Base-by-base conservation (phyloP, 441 rosid species). In the Biscutella auriculata region DNA sequence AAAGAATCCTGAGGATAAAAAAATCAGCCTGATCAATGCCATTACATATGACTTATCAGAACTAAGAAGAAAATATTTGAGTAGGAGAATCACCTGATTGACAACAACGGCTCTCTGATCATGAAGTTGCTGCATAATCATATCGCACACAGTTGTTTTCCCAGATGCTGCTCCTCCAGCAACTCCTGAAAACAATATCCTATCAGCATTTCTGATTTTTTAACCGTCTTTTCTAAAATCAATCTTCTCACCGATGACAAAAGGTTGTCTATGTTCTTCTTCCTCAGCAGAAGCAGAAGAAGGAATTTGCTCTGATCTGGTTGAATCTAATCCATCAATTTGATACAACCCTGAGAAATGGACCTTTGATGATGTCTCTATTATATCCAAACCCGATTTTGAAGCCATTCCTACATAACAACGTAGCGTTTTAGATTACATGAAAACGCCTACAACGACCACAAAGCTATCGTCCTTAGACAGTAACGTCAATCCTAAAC, bases 1-100 rank as follows among this genome's bases (percentile, higher is more conserved):
- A 94, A 94, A 9, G 99, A 89, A 82, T 94, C 99, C 99, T 94
- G 95, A n/a, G n/a, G n/a, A n/a, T n/a, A n/a, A n/a, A n/a, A n/a
- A n/a, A n/a, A n/a, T n/a, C n/a, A n/a, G n/a, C n/a, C n/a, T n/a
- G n/a, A n/a, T n/a, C n/a, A n/a, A n/a, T n/a, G n/a, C n/a, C n/a
- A n/a, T n/a, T n/a, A n/a, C n/a, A n/a, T n/a, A n/a, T n/a, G n/a
- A n/a, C n/a, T n/a, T n/a, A n/a, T n/a, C n/a, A n/a, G n/a, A n/a
- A n/a, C n/a, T n/a, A n/a, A n/a, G n/a, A n/a, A n/a, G n/a, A n/a
- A n/a, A n/a, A n/a, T n/a, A n/a, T n/a, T n/a, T n/a, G n/a, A n/a
- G n/a, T n/a, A n/a, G n/a, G n/a, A n/a, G n/a, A n/a, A n/a, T n/a
- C n/a, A n/a, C n/a, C 96, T 87, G 96, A 57, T 82, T 89, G 62